phyloP scores from a whole-genome alignment of 805 yeast genomes.

The Pichia exigua region DNA sequence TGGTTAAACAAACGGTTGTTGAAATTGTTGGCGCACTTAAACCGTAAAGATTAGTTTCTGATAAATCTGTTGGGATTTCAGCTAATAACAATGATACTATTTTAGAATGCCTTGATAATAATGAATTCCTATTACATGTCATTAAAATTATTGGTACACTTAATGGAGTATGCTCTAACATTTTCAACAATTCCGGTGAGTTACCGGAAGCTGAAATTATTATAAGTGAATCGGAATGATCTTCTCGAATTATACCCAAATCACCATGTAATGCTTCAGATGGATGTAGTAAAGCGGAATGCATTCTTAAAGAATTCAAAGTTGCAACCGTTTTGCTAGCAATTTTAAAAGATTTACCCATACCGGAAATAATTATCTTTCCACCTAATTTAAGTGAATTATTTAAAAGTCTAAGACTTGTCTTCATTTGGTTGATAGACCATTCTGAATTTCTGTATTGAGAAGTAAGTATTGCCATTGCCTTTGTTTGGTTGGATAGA shows the following conservation, averaged over 20 bases:
- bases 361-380: slow-evolving; percentile 70
- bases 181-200: slow-evolving; percentile 61
- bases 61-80: slow-evolving; percentile 47
- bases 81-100: slow-evolving; percentile 51
- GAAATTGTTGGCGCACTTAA: slow-evolving; percentile 84
- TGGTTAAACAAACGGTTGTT: slow-evolving; percentile 64
- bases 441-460: slow-evolving; percentile 41
- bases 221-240: slow-evolving; percentile 48
- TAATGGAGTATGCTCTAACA: slow-evolving; percentile 51
- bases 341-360: slow-evolving; percentile 79
- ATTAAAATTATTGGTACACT: slow-evolving; percentile 50
- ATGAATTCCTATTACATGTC: slow-evolving; percentile 54
- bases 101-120: slow-evolving; percentile 43
- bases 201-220: slow-evolving; percentile 76
- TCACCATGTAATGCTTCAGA: slow-evolving; percentile 89
- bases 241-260: slow-evolving; percentile 58
- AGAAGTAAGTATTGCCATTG: slow-evolving; percentile 35
- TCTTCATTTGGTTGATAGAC: slow-evolving; percentile 36
- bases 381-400: slow-evolving; percentile 43
- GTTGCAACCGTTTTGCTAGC: slow-evolving; percentile 78
- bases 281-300: slow-evolving; percentile 66
- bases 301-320: slow-evolving; percentile 68
- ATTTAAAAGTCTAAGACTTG: slow-evolving; percentile 37
- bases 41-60: slow-evolving; percentile 64
- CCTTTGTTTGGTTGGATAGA: slow-evolving; percentile 38